Evolutionary conservation across 495 filamentous ascomycete genomes (phyloP).

Genomic region (Aspergillus mulundensis): DNA sequence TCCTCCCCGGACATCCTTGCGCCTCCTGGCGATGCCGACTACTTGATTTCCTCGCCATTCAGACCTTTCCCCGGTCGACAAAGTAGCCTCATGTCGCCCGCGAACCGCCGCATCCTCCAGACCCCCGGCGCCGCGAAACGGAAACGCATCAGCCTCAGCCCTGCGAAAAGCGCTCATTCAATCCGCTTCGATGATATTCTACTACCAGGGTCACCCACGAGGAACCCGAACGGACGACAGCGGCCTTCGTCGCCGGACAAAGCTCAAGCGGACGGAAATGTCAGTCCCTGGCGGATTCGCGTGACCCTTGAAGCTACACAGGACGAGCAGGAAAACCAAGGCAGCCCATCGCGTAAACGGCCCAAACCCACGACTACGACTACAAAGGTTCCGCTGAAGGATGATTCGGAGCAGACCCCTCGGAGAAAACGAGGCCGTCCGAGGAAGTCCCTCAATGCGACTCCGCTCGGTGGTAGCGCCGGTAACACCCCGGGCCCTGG

Average conservation of each 20-base stretch:
- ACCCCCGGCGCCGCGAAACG: constrained; percentile 27
- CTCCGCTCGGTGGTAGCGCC: constrained; percentile 34
- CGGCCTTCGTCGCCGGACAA: constrained; percentile 37
- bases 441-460: constrained; percentile 39
- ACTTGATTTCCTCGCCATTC: constrained; percentile 43
- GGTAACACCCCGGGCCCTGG: constrained; percentile 31
- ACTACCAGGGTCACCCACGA: constrained; percentile 38
- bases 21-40: constrained; percentile 43
- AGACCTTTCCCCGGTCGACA: constrained; percentile 41
- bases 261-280: constrained; percentile 30
- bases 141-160: constrained; percentile 36
- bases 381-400: constrained; percentile 53
- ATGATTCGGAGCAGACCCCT: constrained; percentile 35
- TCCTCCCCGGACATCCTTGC: constrained; percentile 47
- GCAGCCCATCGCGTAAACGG: constrained; percentile 33
- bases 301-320: constrained; percentile 57
- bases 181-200: constrained; percentile 45
- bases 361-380: constrained; percentile 41
- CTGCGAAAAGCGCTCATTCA: constrained; percentile 39
- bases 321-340: constrained; percentile 36
- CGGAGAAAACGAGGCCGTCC: constrained; percentile 42
- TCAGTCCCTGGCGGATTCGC: constrained; percentile 56
- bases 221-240: constrained; percentile 33
- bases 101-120: constrained; percentile 27
- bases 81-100: constrained; percentile 40